A percentile compares a stretch with the other conserved stretches of the same genome.
These are phyloP conservation scores for Globisporangium okanoganense DNA, from an alignment of 352 stramenopile species.

Conservation along the genomic window DNA sequence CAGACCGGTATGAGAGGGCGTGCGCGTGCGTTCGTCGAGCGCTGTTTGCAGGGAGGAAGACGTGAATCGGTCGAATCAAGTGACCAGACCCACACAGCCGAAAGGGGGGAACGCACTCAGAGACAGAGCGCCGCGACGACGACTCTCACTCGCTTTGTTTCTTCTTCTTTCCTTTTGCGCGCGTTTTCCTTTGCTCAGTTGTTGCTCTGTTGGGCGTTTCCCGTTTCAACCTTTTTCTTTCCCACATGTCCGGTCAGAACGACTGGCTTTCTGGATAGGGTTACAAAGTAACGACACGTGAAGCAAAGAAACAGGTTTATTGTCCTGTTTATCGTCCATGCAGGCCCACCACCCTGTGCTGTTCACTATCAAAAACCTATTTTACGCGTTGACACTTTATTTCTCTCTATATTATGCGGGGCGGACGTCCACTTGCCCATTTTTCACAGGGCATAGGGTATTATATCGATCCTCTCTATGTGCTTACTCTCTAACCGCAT, in stretches of 20 bases:
- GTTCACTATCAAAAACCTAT: too few relatives aligned
- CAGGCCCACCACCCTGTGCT: too few relatives aligned
- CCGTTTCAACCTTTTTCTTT: background rate
- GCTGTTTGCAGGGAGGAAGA: background rate
- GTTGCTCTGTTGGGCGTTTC: background rate
- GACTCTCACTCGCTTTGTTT: background rate
- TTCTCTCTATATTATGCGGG: too few relatives aligned
- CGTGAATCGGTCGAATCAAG: background rate
- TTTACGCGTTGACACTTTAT: too few relatives aligned
- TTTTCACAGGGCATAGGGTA: too few relatives aligned
- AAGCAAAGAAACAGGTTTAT: too few relatives aligned
- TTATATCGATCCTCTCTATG: too few relatives aligned
- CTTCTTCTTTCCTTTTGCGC: constrained; percentile 1
- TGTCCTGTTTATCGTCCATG: too few relatives aligned
- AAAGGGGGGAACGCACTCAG: background rate
- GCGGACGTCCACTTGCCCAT: too few relatives aligned
- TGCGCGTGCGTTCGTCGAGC: background rate
- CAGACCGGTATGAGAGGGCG: background rate
- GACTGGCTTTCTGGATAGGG: background rate
- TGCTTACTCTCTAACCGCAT: too few relatives aligned
- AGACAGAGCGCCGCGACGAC: background rate
- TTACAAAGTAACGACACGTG: background rate
- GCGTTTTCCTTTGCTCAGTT: too few relatives aligned
- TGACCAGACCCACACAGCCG: background rate
- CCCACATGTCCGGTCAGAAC: background rate